These are phyloP conservation scores for Gracilaria domingensis DNA, from an alignment of 23 red algal genomes.

Conservation along the genomic window DNA sequence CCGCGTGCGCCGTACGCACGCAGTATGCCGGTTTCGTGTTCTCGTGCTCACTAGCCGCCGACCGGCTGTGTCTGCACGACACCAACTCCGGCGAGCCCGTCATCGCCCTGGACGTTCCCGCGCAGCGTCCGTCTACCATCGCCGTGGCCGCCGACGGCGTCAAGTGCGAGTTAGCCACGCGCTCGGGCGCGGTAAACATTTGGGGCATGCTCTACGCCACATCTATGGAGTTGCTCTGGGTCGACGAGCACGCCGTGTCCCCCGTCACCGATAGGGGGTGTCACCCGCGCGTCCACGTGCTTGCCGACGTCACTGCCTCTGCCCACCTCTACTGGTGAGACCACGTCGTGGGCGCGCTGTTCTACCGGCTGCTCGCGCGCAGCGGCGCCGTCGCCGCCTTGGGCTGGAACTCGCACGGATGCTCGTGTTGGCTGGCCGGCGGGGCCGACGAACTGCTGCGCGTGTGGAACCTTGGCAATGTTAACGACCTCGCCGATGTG, in stretches of 20 bases:
- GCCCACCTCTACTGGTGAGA: slow-evolving; percentile 57
- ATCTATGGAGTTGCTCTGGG: slow-evolving; percentile 63
- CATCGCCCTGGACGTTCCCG: slow-evolving; percentile 38
- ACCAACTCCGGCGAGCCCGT: slow-evolving; percentile 45
- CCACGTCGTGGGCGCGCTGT: slow-evolving; percentile 57
- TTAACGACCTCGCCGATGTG: slow-evolving; percentile 50
- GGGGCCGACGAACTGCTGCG: slow-evolving; percentile 42
- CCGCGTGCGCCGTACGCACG: slow-evolving; percentile 21
- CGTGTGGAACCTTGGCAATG: slow-evolving; percentile 62
- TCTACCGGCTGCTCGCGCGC: slow-evolving; percentile 43
- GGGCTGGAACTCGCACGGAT: slow-evolving; percentile 62
- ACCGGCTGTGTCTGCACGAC: slow-evolving; percentile 51
- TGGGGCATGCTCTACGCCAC: slow-evolving; percentile 72
- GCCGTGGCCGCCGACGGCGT: slow-evolving; percentile 61
- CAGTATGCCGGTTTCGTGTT: slow-evolving; percentile 63
- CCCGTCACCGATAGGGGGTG: slow-evolving; percentile 43
- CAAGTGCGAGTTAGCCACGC: slow-evolving; percentile 52
- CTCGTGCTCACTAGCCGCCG: slow-evolving; percentile 51
- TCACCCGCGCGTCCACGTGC: slow-evolving; percentile 65
- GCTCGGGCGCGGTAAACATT: slow-evolving; percentile 55
- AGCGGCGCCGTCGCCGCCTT: slow-evolving; percentile 46
- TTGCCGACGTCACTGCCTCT: slow-evolving; percentile 52
- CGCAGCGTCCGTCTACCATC: slow-evolving; percentile 34
- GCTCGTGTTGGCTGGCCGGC: slow-evolving; percentile 48
- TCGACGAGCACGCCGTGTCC: slow-evolving; percentile 19